Evolutionary conservation across 2,329 filamentous ascomycete species (phyloP).

Genomic region (Venturia effusa): DNA sequence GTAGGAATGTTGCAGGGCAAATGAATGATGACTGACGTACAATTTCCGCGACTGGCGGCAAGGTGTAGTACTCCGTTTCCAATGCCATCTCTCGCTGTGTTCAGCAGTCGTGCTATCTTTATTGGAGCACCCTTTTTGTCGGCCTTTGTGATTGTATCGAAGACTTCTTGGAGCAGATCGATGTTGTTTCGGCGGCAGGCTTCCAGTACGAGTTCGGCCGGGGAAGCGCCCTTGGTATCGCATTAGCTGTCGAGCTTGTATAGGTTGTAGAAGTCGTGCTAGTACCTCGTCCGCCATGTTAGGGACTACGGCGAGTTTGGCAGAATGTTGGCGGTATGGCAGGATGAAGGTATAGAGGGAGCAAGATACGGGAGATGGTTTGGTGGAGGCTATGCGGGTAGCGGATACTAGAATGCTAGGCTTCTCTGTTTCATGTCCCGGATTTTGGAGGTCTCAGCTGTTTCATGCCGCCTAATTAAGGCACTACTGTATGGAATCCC

Average conservation of each 20-base stretch:
- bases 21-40: slow-evolving; percentile 38
- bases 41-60: slow-evolving; percentile 75
- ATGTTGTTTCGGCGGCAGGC: slow-evolving; percentile 89
- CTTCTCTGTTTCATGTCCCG: neutral
- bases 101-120: slow-evolving; percentile 67
- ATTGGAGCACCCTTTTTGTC: slow-evolving; percentile 40
- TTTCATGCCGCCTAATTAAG: neutral
- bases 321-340: neutral
- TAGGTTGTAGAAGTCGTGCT: neutral
- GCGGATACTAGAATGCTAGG: too few relatives aligned
- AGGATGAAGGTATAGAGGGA: neutral
- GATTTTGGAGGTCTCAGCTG: neutral
- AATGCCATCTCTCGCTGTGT: slow-evolving; percentile 72
- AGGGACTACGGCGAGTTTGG: neutral
- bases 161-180: slow-evolving; percentile 66
- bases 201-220: slow-evolving; percentile 78
- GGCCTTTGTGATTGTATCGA: slow-evolving; percentile 40
- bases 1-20: slow-evolving; percentile 9
- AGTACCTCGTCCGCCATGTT: slow-evolving; percentile 26
- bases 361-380: neutral
- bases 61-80: slow-evolving; percentile 86
- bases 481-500: too few relatives aligned
- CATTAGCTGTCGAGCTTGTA: slow-evolving; percentile 1
- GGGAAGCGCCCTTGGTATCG: slow-evolving; percentile 65
- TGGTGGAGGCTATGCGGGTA: too few relatives aligned